A percentile compares a stretch with the other conserved stretches of the same genome.
phyloP scores from a whole-genome alignment of 345 rosid genomes.

The Physaria fendleri region DNA sequence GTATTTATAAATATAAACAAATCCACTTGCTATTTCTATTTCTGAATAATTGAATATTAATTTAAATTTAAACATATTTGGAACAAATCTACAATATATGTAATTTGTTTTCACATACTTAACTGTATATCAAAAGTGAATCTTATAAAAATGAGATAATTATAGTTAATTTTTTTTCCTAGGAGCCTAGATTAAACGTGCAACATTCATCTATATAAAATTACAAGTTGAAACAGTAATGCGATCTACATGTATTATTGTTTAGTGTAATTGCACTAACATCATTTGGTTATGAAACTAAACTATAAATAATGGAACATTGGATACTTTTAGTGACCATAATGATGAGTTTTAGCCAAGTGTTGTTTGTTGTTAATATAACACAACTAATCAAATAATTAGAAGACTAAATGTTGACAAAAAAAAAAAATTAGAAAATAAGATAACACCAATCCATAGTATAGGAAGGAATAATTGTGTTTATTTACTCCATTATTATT shows the following conservation, averaged over 20 bases:
- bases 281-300: slow-evolving; percentile 15
- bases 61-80: neutral
- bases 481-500: neutral
- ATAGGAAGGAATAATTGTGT: slow-evolving; percentile 15
- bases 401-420: slow-evolving; percentile 4
- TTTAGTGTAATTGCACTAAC: slow-evolving; percentile 21
- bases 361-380: slow-evolving; percentile 12
- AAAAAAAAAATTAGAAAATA: neutral
- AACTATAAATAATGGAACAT: slow-evolving; percentile 19
- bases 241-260: slow-evolving; percentile 35
- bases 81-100: neutral
- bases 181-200: slow-evolving; percentile 23
- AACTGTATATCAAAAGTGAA: slow-evolving; percentile 14
- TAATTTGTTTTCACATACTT: slow-evolving; percentile 11
- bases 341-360: neutral
- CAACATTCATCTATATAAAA: slow-evolving; percentile 13
- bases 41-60: neutral
- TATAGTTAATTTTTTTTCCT: neutral
- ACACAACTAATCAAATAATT: slow-evolving; percentile 13
- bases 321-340: slow-evolving; percentile 21
- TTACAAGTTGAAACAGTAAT: slow-evolving; percentile 25
- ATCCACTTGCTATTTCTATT: neutral
- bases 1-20: neutral
- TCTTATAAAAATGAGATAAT: neutral
- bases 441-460: slow-evolving; percentile 10